A percentile compares a stretch with the other conserved stretches of the same genome.
Conservation (phyloP, 2,329 filamentous ascomycete genomes). For the Podosphaera fusca region DNA sequence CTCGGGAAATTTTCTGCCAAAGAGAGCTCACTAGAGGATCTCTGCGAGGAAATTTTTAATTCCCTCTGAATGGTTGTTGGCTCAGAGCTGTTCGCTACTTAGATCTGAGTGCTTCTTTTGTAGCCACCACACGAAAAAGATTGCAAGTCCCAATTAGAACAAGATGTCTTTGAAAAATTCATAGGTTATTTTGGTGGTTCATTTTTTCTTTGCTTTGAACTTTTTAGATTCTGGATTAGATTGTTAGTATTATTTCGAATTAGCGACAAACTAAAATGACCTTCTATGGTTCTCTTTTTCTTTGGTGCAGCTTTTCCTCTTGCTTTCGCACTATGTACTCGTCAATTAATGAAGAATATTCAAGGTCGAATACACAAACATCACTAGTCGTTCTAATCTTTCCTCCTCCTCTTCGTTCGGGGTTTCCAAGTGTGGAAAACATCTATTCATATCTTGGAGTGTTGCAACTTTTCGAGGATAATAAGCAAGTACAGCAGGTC, state of each 20-base stretch:
- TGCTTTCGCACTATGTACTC: slow-evolving; percentile 35
- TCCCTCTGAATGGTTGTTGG: not conserved
- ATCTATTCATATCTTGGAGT: slow-evolving; percentile 48
- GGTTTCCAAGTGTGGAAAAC: slow-evolving; percentile 18
- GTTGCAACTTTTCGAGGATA: slow-evolving; percentile 49
- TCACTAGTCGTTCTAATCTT: slow-evolving; percentile 50
- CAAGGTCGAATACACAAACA: slow-evolving; percentile 20
- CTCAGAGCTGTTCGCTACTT: not conserved
- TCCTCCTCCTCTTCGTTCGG: slow-evolving; percentile 60
- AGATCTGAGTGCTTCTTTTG: not conserved
- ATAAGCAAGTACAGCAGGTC: slow-evolving; percentile 65
- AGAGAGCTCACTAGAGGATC: not conserved
- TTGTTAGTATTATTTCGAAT: slow-evolving; percentile 3
- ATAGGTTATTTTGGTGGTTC: slow-evolving; percentile 6
- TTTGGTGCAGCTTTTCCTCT: slow-evolving; percentile 75
- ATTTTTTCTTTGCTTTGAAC: slow-evolving; percentile 23
- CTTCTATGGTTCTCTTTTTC: slow-evolving; percentile 50
- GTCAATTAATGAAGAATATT: slow-evolving; percentile 5
- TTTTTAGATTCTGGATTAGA: slow-evolving; percentile 20
- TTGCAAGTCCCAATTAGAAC: no score
- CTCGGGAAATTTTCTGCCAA: not conserved
- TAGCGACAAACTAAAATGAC: slow-evolving; percentile 10
- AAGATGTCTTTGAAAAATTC: not conserved
- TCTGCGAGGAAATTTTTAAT: not conserved
- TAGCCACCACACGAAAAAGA: no score